Evolutionary conservation across 108 stramenopile genomes (phyloP), one percentile per base, ranked within the genome.

Genomic region (Conticribra weissflogii): DNA sequence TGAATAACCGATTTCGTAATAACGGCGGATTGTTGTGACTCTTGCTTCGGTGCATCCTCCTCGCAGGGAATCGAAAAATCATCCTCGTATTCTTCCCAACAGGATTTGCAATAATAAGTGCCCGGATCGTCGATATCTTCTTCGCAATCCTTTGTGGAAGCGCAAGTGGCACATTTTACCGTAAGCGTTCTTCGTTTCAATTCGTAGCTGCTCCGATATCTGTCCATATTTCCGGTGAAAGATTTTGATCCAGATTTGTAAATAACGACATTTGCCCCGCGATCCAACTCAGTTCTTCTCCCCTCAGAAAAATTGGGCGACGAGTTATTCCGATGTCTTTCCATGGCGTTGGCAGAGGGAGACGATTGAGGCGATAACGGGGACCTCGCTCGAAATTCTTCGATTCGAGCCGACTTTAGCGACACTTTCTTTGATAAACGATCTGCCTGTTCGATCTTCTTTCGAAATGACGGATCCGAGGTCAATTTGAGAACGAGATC

Each of bases 81-180:
- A 59, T 28, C 27, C 41, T 84, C 83, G 48, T 85, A 85, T 41
- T 85, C 78, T 3, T 85, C 81, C 84, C 84, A 85, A 47, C 84
- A 85, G 21, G 52, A 52, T 55, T 54, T 64, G 74, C 84, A 85
- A 71, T 85, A 85, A 36, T 64, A 82, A 3, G 46, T 65, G 28
- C 81, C 84, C 5, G 74, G 78, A 58, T 81, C 74, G 51, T 85
- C 84, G 24, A 79, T 41, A 68, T 85, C 84, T 70, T 82, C 81
- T 53, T 85, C 84, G 44, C 80, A 85, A 30, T 75, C 64, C 21
- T 53, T 54, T 50, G 29, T 57, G 17, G 81, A 72, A 7, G 63
- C 66, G 56, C 84, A 85, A 28, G 84, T 85, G 24, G 70, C 61
- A 49, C 84, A 85, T 23, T 68, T 45, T 18, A 66, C 62, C 41